These are phyloP conservation scores for Sphagnum fallax DNA, from an alignment of 228 moss, liverwort and hornwort species.

Conservation along the genomic window DNA sequence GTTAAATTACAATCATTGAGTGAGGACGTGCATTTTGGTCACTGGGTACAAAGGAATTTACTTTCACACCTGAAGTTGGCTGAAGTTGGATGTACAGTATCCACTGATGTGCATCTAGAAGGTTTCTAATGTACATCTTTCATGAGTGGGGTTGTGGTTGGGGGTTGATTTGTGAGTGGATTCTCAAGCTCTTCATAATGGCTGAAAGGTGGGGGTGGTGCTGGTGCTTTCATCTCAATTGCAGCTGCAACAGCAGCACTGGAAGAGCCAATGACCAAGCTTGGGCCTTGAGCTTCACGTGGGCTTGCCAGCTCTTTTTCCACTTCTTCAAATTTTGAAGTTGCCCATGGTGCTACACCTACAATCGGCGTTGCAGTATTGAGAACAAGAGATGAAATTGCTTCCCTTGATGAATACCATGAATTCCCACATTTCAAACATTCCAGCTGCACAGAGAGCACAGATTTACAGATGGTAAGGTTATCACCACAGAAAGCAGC, in stretches of 20 bases:
- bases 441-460: slow-evolving; percentile 50
- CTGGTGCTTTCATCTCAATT: slow-evolving; percentile 6
- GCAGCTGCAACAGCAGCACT: slow-evolving; percentile 6
- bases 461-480: too few relatives aligned
- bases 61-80: too few relatives aligned
- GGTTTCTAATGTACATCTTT: background rate
- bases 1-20: too few relatives aligned
- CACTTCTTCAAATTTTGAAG: slow-evolving; percentile 84
- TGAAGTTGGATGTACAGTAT: too few relatives aligned
- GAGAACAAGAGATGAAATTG: slow-evolving; percentile 66
- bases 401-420: slow-evolving; percentile 88
- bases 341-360: slow-evolving; percentile 90
- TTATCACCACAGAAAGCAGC: too few relatives aligned
- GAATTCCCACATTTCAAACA: slow-evolving; percentile 91
- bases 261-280: slow-evolving; percentile 1
- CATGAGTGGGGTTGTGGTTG: slow-evolving; percentile 21
- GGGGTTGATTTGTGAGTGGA: slow-evolving; percentile 39
- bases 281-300: slow-evolving; percentile 6
- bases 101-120: too few relatives aligned
- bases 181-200: slow-evolving; percentile 67
- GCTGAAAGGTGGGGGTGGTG: slow-evolving; percentile 5
- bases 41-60: too few relatives aligned
- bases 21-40: too few relatives aligned
- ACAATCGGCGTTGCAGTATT: slow-evolving; percentile 49
- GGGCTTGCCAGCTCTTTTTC: slow-evolving; percentile 62